Base-by-base conservation (phyloP, 2,329 filamentous ascomycete species). In the Calonectria pseudoreteaudii region DNA sequence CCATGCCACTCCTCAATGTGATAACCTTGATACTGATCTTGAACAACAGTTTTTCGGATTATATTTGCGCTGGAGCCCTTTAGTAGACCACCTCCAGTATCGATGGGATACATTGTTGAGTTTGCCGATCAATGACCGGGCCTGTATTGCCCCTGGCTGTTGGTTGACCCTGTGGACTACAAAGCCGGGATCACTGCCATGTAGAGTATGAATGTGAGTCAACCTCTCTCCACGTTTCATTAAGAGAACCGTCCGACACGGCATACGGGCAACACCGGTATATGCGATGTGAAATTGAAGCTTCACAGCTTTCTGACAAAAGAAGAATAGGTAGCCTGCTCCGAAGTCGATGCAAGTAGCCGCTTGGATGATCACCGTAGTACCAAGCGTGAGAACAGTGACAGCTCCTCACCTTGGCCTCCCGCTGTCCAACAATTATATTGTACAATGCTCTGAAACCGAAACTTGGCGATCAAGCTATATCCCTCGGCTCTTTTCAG, bases 371-470 rank as follows among this genome's bases (percentile, higher is more conserved):
- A 60, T 71, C 73, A 65, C 68, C 47, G 80, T 75, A 70, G 66
- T 73, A 77, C 78, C 64, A 75, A 71, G 74, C 70, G 56, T 72
- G 74, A 79, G 74, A 75, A 74, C 73, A 80, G 71, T 75, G 76
- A 76, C 76, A 79, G 76, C 70, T 76, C 71, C 70, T 77, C 79
- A 74, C 77, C 79, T 76, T 81, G 66, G 73, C 60, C 71, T 79
- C 68, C 80, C 79, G 80, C 71, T 69, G 80, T 82, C 75, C 69
- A 66, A 82, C 78, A 71, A 71, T 70, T 67, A 66, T 76, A 80
- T 74, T 80, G 81, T 82, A 76, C 79, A 73, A 81, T 81, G 74
- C 78, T 81, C 70, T 82, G 81, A 82, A 82, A 82, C 81, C 68
- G 71, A 66, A 56, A 53, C 65, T 74, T 74, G 74, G 76, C 70